Conservation (phyloP, 2,329 filamentous ascomycete genomes). For the Fusarium sp. region DNA sequence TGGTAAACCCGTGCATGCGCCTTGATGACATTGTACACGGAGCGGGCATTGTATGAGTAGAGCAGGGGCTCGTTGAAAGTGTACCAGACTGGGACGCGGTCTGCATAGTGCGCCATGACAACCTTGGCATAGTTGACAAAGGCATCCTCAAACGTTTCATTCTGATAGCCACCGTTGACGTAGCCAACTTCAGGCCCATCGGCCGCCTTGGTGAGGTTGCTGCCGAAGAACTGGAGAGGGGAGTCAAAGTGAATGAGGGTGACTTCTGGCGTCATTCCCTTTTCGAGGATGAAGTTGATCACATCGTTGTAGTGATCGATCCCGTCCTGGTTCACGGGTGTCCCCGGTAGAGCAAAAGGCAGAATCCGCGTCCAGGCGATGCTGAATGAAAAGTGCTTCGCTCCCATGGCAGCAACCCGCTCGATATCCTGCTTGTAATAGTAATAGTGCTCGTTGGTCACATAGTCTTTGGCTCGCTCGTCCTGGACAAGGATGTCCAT, state of each 20-base stretch:
- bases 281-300: constrained; percentile 58
- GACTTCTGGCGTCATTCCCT: constrained; percentile 59
- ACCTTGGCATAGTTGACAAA: constrained; percentile 64
- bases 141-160: constrained; percentile 58
- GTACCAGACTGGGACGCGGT: constrained; percentile 61
- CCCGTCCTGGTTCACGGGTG: constrained; percentile 61
- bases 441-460: constrained; percentile 62
- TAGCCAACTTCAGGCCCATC: constrained; percentile 49
- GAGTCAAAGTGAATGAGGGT: constrained; percentile 62
- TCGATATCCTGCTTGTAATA: constrained; percentile 66
- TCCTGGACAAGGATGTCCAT: constrained; percentile 52
- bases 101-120: constrained; percentile 59
- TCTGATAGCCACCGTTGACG: constrained; percentile 55
- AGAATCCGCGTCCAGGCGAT: constrained; percentile 63
- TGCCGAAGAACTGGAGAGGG: constrained; percentile 54
- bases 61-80: constrained; percentile 63
- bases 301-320: constrained; percentile 64
- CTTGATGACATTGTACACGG: constrained; percentile 54
- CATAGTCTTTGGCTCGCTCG: constrained; percentile 45
- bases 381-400: constrained; percentile 61
- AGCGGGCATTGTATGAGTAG: constrained; percentile 51
- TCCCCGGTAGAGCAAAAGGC: constrained; percentile 59
- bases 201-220: constrained; percentile 42
- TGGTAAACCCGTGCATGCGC: constrained; percentile 60
- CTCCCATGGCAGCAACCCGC: constrained; percentile 60